Evolutionary conservation across 2,329 filamentous ascomycete species (phyloP).

Genomic region (Sporothrix euskadiensis): DNA sequence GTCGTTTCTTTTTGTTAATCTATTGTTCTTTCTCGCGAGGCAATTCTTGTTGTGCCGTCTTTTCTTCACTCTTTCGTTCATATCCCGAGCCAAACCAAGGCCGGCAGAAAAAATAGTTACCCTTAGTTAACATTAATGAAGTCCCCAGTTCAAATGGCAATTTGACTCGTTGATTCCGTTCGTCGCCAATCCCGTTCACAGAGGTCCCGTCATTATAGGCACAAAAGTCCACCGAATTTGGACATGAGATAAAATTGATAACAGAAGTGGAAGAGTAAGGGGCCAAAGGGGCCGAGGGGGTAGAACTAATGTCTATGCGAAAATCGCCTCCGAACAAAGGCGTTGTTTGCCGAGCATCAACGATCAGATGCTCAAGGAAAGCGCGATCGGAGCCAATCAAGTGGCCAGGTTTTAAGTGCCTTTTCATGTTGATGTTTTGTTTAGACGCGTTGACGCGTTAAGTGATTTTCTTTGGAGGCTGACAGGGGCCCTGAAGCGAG

Average conservation of each 20-base stretch:
- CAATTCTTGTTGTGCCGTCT: too few relatives aligned
- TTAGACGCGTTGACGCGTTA: conserved; percentile 18
- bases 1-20: not conserved
- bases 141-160: not conserved
- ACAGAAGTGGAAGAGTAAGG: not conserved
- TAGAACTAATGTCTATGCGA: not conserved
- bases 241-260: not conserved
- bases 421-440: not conserved
- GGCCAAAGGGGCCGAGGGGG: too few relatives aligned
- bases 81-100: not conserved
- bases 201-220: too few relatives aligned
- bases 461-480: not conserved
- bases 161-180: not conserved
- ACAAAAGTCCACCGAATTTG: too few relatives aligned
- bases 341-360: not conserved
- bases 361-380: not conserved
- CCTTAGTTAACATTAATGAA: not conserved
- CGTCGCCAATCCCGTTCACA: not conserved
- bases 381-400: not conserved
- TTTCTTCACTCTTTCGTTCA: not conserved
- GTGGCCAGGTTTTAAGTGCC: not conserved
- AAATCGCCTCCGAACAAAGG: not conserved
- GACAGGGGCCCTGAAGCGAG: not conserved
- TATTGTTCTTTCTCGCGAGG: not conserved
- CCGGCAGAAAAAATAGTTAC: not conserved